Conservation (phyloP, 306 rosid species). For the Morella rubra region DNA sequence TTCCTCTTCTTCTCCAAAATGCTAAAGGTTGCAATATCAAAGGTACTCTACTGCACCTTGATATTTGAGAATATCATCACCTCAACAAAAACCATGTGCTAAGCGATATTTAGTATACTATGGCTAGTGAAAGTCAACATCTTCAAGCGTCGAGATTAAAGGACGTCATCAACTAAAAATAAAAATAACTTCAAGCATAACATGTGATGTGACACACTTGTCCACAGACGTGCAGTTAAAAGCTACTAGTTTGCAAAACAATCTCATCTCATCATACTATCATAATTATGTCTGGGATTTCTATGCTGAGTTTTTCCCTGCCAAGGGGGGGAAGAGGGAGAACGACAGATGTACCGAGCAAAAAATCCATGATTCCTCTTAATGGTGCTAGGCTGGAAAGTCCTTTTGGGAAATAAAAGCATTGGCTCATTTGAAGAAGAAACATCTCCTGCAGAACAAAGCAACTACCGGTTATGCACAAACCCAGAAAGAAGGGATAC, state of each 20-base stretch:
- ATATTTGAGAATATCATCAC: background rate
- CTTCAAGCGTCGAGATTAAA: too few species aligned
- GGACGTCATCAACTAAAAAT: background rate
- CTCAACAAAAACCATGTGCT: too few species aligned
- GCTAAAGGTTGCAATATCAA: too few species aligned
- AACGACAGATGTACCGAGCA: slow-evolving; percentile 61
- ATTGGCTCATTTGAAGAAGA: slow-evolving; percentile 67
- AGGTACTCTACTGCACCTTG: background rate
- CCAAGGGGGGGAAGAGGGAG: background rate
- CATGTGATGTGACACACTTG: too few species aligned
- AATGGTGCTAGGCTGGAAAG: slow-evolving; percentile 85
- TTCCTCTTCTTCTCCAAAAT: too few species aligned
- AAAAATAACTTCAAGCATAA: background rate
- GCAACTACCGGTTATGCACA: background rate
- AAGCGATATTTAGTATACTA: too few species aligned
- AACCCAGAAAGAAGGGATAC: background rate
- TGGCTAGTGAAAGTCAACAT: too few species aligned
- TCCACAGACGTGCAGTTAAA: background rate
- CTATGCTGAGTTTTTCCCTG: background rate
- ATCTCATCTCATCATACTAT: background rate
- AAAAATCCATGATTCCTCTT: slow-evolving; percentile 94
- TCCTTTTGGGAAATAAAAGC: slow-evolving; percentile 80
- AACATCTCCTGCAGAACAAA: slow-evolving; percentile 43
- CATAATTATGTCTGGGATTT: background rate
- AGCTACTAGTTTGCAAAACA: background rate